phyloP scores from a whole-genome alignment of 2,329 filamentous ascomycete genomes.

The Aspergillus sojae region DNA sequence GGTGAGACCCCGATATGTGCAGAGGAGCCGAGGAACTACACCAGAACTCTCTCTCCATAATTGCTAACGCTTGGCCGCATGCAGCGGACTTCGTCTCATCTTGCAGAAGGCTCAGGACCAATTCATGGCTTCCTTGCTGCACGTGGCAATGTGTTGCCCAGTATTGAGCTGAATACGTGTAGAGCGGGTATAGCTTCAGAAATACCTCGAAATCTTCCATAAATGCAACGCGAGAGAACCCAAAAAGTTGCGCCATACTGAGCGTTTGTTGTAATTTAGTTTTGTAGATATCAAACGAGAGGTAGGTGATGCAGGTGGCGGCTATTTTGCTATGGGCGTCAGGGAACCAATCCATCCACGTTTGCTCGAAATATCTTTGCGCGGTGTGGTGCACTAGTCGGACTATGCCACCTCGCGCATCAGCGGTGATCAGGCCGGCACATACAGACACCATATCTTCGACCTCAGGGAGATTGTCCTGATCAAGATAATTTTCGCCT shows the following conservation, averaged over 20 bases:
- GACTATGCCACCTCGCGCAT: constrained; percentile 31
- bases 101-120: constrained; percentile 1
- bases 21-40: neutral
- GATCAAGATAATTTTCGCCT: constrained; percentile 30
- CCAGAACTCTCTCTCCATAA: neutral
- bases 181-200: neutral
- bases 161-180: neutral
- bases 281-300: constrained; percentile 20
- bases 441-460: constrained; percentile 30
- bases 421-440: constrained; percentile 36
- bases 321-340: constrained; percentile 17
- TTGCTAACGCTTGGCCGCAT: neutral
- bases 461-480: constrained; percentile 38
- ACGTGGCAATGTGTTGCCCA: neutral
- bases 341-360: constrained; percentile 13
- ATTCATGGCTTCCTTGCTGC: neutral
- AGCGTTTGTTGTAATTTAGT: no score
- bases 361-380: constrained; percentile 32
- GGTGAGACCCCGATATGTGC: neutral
- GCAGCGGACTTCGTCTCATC: neutral
- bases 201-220: neutral
- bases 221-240: neutral
- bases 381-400: constrained; percentile 37
- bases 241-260: no score
- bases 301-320: constrained; percentile 21